phyloP scores from a whole-genome alignment of 306 rosid genomes.

The Rubus idaeus region DNA sequence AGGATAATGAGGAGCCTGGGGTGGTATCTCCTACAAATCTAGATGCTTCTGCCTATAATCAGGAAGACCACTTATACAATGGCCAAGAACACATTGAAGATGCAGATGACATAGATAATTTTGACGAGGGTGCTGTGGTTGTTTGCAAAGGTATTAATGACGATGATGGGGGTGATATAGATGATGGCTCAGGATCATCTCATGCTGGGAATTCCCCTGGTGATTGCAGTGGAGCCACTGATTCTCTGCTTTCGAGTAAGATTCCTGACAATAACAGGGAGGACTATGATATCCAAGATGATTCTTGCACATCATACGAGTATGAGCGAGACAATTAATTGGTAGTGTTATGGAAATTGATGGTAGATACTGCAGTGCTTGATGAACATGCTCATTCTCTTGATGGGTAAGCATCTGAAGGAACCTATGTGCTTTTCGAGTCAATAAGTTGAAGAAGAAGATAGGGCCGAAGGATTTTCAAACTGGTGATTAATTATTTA shows the following conservation, averaged over 20 bases:
- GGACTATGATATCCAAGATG: constrained; percentile 30
- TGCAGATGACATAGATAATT: constrained; percentile 22
- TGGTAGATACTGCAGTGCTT: constrained; percentile 17
- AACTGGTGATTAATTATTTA: background rate
- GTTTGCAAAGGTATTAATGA: constrained; percentile 22
- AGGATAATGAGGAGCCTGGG: constrained; percentile 26
- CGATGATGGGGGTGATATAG: constrained; percentile 28
- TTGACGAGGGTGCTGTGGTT: background rate
- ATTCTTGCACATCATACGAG: constrained; percentile 35
- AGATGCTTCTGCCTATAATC: constrained; percentile 22
- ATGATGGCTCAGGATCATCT: constrained; percentile 22
- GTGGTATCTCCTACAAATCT: constrained; percentile 32
- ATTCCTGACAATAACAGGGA: background rate
- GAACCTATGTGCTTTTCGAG: constrained; percentile 4
- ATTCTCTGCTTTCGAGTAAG: constrained; percentile 9
- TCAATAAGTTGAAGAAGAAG: background rate
- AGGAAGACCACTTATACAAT: constrained; percentile 12
- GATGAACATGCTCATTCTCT: constrained; percentile 1
- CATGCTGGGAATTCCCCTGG: constrained; percentile 16
- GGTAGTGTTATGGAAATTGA: background rate
- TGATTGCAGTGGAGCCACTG: constrained; percentile 2
- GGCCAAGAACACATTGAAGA: constrained; percentile 30
- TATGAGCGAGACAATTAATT: constrained; percentile 18
- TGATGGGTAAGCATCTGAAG: background rate
- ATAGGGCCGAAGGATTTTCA: background rate